Percentiles rank a stretch among this genome's conserved stretches.
Conservation (phyloP, 306 rosid species). For the Prunus armeniaca region DNA sequence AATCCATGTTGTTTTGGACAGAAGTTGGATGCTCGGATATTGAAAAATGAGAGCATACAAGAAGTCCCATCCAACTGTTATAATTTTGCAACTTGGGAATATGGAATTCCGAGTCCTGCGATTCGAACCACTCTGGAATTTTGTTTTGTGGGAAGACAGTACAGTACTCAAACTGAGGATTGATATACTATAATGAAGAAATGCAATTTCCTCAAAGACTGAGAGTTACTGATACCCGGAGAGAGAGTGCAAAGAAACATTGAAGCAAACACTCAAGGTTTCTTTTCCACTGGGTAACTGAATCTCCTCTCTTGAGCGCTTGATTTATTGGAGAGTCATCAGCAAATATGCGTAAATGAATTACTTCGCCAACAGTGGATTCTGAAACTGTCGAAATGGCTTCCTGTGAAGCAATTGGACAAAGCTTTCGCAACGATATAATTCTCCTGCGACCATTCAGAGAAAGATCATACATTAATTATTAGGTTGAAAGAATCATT, state of each 20-base stretch:
- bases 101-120: too few relatives aligned
- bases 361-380: not conserved
- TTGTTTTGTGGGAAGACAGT: not conserved
- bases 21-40: slow-evolving; percentile 3
- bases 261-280: not conserved
- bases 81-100: not conserved
- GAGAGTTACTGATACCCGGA: not conserved
- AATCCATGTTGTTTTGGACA: not conserved
- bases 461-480: not conserved
- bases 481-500: too few relatives aligned
- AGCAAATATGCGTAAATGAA: not conserved
- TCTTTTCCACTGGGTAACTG: not conserved
- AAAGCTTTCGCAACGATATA: not conserved
- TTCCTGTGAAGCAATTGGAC: not conserved
- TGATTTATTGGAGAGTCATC: not conserved
- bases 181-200: not conserved
- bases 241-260: not conserved
- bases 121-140: not conserved
- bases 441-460: not conserved
- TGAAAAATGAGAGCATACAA: slow-evolving; percentile 11
- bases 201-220: not conserved
- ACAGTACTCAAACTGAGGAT: not conserved
- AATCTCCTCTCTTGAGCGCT: not conserved
- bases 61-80: slow-evolving; percentile 21
- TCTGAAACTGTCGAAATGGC: too few relatives aligned